phyloP scores from a whole-genome alignment of 192 early-diverging fungal species.

The Coemansia sp. region DNA sequence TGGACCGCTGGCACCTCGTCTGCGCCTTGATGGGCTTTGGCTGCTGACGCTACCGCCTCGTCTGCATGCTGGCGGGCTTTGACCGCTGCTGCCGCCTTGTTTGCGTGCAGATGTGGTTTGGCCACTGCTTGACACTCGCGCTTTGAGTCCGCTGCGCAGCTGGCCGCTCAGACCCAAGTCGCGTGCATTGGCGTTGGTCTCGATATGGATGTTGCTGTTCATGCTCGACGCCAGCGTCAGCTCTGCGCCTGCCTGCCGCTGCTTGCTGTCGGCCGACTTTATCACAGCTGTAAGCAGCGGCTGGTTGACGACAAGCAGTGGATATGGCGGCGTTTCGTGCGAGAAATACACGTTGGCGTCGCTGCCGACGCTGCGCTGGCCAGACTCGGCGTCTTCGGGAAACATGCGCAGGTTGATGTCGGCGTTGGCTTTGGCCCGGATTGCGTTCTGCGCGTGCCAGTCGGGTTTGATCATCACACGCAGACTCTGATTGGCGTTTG shows the following conservation, averaged over 20 bases:
- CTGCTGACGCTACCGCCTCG: constrained; percentile 10
- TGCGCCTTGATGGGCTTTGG: background rate
- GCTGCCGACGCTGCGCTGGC: constrained; percentile 16
- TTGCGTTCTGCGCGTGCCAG: constrained; percentile 46
- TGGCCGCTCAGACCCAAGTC: background rate
- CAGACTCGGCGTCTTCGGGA: constrained; percentile 16
- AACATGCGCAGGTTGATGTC: constrained; percentile 43
- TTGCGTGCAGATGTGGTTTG: background rate
- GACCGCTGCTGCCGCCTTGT: constrained; percentile 11
- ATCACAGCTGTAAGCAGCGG: constrained; percentile 35
- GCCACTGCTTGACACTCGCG: background rate
- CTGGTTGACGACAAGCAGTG: constrained; percentile 47
- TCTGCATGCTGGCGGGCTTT: background rate
- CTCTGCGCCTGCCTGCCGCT: constrained; percentile 31
- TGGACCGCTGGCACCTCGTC: constrained; percentile 14
- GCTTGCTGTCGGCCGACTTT: constrained; percentile 12
- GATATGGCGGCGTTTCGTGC: constrained; percentile 48
- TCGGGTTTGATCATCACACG: constrained; percentile 43
- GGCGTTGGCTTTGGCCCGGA: constrained; percentile 50
- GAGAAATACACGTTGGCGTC: constrained; percentile 38
- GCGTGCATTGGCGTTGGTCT: constrained; percentile 52
- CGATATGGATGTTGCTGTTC: constrained; percentile 56
- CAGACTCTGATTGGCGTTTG: constrained; percentile 25
- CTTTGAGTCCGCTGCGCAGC: background rate
- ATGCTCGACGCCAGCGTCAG: constrained; percentile 51